phyloP scores from a whole-genome alignment of 78 protist genomes.

The Paulinella micropora region DNA sequence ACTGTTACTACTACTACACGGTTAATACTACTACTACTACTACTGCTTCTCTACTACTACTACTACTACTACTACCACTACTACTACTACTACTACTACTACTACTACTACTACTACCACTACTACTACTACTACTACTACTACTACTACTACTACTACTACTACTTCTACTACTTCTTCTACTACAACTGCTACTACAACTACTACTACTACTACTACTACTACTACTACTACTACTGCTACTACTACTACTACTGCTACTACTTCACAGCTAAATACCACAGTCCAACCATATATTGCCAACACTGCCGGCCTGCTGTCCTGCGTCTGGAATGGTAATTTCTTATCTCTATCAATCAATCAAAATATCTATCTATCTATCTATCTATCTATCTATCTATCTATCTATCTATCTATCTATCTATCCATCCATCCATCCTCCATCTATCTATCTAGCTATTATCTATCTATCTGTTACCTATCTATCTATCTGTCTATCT shows the following conservation, averaged over 20 bases:
- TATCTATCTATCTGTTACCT: too few species aligned
- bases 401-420: too few species aligned
- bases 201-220: not conserved
- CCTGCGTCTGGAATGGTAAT: too few species aligned
- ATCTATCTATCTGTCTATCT: too few species aligned
- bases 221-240: not conserved
- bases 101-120: not conserved
- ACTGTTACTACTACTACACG: not conserved
- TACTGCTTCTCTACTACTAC: not conserved
- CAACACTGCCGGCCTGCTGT: too few species aligned
- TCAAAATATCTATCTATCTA: too few species aligned
- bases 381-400: too few species aligned
- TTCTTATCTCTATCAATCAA: too few species aligned
- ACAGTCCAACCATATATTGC: too few species aligned
- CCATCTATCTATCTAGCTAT: too few species aligned
- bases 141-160: not conserved
- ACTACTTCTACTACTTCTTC: not conserved
- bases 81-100: not conserved
- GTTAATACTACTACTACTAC: not conserved
- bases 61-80: not conserved
- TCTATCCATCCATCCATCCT: too few species aligned
- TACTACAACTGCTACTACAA: not conserved
- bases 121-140: not conserved
- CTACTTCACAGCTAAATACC: not conserved
- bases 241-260: not conserved